These are phyloP conservation scores for Theileria equi DNA, from an alignment of 169 alveolate species.

Conservation along the genomic window DNA sequence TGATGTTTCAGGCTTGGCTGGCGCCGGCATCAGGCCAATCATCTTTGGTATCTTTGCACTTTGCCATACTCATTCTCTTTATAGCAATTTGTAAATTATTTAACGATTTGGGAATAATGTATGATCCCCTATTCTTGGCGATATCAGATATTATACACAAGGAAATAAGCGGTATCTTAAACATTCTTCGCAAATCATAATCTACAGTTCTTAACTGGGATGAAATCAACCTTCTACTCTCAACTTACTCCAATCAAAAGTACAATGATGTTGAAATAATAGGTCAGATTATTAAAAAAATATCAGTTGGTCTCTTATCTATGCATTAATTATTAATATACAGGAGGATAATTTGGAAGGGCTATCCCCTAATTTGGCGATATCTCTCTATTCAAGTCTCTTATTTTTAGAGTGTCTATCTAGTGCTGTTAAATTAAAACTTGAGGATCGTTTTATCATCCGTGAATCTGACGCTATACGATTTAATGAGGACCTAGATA, in stretches of 20 bases:
- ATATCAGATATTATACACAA: conserved; percentile 26
- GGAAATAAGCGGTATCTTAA: conserved; percentile 1
- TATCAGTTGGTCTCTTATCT: conserved; percentile 1
- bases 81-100: conserved; percentile 26
- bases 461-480: not conserved
- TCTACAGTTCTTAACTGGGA: conserved; percentile 1
- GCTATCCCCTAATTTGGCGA: conserved; percentile 3
- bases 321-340: not conserved
- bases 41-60: conserved; percentile 1
- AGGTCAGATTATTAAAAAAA: not conserved
- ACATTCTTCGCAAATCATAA: not conserved
- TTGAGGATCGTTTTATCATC: conserved; percentile 19
- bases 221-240: conserved; percentile 10
- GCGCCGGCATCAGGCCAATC: not conserved
- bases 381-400: conserved; percentile 31
- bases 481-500: not conserved
- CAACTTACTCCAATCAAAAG: conserved; percentile 36
- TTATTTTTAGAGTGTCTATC: conserved; percentile 16
- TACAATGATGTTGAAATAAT: conserved; percentile 37
- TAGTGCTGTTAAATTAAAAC: not conserved
- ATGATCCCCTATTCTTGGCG: conserved; percentile 50
- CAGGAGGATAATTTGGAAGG: conserved; percentile 3
- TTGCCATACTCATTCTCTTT: not conserved
- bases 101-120: conserved; percentile 33
- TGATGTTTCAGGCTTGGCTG: not conserved